Evolutionary conservation across 768 basidiomycete species (phyloP), one percentile per base, ranked within the genome.

Genomic region (Leccinum subgranulosum): DNA sequence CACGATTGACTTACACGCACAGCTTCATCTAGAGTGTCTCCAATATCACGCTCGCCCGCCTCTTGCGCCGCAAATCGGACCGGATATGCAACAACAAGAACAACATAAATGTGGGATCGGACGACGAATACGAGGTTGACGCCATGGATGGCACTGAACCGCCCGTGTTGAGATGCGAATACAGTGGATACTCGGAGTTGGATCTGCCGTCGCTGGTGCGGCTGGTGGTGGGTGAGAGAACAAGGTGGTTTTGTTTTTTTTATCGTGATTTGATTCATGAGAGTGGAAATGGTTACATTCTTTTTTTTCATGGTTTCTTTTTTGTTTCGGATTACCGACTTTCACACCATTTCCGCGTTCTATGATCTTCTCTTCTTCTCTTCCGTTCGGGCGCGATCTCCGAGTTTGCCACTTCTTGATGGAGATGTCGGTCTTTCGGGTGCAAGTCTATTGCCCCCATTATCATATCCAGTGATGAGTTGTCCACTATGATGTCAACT

Each of bases 11-110:
- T 19, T 12, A n/a, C 25, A 11, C 19, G 21, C n/a, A 3, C 41
- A 77, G 76, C 56, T 69, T 75, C 58, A 51, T 73, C 10, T 77
- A 76, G 76, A 70, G 74, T 33, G 47, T 68, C 21, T 64, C 66
- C 39, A 75, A 74, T 28, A 59, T 73, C 5, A 69, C 69, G 15
- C 64, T 74, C 1, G 60, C 76, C 1, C 2, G 23, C 23, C 23
- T 23, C 23, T 51, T 75, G 19, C 69, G 76, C 36, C 64, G 68
- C 1, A 11, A 66, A 7, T 53, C 63, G 4, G n/a, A 0, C 21
- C 10, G 43, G 1, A 17, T 25, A 23, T 10, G 6, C 17, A 17
- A 51, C 23, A 17, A 21, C 3, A 7, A 4, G 15, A 12, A 23
- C 4, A 9, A 10, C 23, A n/a, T 23, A 2, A 15, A 23, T 6